Percentiles rank a stretch among this genome's conserved stretches.
Evolutionary conservation across 306 rosid genomes (phyloP).

Genomic region (Corylus heterophylla): DNA sequence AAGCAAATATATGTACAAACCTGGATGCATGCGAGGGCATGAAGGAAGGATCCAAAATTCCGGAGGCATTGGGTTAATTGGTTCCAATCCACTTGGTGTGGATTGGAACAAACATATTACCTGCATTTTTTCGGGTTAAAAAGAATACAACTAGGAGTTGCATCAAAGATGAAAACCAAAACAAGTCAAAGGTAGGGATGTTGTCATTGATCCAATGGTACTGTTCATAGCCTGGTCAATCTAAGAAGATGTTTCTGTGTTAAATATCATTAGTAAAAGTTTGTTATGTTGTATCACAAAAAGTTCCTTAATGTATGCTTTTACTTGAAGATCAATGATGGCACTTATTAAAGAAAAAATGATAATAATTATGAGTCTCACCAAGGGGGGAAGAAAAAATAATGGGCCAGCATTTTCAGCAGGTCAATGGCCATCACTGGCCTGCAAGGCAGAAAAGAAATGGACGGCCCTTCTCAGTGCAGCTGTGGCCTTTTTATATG

Average conservation of each 20-base stretch:
- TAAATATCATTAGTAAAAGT: too few species aligned
- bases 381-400: conserved; percentile 22
- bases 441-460: conserved; percentile 18
- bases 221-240: too few species aligned
- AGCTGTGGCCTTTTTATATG: neutral
- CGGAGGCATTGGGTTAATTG: too few species aligned
- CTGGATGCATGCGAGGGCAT: too few species aligned
- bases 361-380: neutral
- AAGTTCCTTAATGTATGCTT: too few species aligned
- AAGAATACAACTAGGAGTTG: neutral
- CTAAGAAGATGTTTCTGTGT: too few species aligned
- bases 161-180: neutral
- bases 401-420: conserved; percentile 14
- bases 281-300: too few species aligned
- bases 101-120: conserved; percentile 61
- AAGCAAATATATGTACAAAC: too few species aligned
- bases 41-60: too few species aligned
- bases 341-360: neutral
- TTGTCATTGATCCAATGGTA: too few species aligned
- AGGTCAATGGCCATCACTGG: conserved; percentile 28
- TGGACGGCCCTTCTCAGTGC: conserved; percentile 10
- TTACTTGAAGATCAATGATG: neutral
- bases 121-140: conserved; percentile 29
- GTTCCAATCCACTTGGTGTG: too few species aligned
- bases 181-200: too few species aligned